Evolutionary conservation across 257 asterid species (phyloP).

Genomic region (Solanum verrucosum): DNA sequence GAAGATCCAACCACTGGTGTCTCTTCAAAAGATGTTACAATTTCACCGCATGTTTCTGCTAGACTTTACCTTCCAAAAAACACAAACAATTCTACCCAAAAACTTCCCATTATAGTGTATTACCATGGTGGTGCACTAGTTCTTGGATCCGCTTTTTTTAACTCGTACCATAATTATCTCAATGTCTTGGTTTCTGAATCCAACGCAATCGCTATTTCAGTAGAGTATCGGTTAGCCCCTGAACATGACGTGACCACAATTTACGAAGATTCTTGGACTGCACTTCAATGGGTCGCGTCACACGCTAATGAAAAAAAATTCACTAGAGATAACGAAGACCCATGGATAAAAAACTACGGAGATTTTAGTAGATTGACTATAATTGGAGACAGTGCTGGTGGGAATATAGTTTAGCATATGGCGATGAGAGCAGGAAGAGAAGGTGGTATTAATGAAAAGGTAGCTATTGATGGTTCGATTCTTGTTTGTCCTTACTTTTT

Average conservation of each 20-base stretch:
- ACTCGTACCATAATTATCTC: neutral
- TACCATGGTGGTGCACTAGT: conserved; percentile 26
- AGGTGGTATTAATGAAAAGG: neutral
- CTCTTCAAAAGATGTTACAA: conserved; percentile 19
- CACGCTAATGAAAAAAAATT: neutral
- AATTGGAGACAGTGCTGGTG: conserved; percentile 28
- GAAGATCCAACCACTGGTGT: conserved; percentile 1
- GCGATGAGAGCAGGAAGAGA: conserved; percentile 8
- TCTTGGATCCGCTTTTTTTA: conserved; percentile 18
- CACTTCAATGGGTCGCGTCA: conserved; percentile 18
- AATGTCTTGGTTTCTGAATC: conserved; percentile 2
- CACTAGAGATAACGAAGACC: neutral
- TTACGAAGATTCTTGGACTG: conserved; percentile 21
- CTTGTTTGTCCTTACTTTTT: conserved; percentile 6
- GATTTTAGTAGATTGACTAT: conserved; percentile 4
- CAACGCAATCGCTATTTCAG: conserved; percentile 7
- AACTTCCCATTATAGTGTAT: conserved; percentile 13
- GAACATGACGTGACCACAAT: conserved; percentile 19
- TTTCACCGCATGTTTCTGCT: conserved; percentile 15
- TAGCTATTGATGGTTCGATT: conserved; percentile 5
- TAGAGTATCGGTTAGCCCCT: conserved; percentile 25
- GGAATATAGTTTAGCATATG: conserved; percentile 15
- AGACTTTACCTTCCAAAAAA: conserved; percentile 22
- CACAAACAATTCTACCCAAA: neutral
- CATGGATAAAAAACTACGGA: conserved; percentile 7